phyloP scores from a whole-genome alignment of 495 filamentous ascomycete species.

The Aspergillus sclerotioniger region DNA sequence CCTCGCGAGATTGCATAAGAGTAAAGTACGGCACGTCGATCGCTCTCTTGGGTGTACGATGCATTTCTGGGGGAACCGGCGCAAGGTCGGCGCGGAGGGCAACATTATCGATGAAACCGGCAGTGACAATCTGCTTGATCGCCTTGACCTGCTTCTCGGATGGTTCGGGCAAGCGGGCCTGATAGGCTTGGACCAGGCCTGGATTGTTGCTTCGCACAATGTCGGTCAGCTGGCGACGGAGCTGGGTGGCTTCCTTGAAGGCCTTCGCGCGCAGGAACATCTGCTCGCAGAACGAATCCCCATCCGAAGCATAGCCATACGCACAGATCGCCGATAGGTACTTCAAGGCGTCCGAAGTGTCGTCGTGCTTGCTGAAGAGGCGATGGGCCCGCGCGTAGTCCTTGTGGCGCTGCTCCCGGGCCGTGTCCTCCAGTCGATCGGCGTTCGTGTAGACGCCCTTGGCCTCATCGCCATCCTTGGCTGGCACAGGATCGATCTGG shows the following conservation, averaged over 20 bases:
- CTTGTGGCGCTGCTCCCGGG: conserved; percentile 60
- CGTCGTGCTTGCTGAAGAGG: conserved; percentile 76
- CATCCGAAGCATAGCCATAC: conserved; percentile 72
- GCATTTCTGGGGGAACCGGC: conserved; percentile 66
- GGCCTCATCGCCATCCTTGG: conserved; percentile 34
- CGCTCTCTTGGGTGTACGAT: conserved; percentile 71
- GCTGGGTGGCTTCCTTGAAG: conserved; percentile 79
- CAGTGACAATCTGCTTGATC: conserved; percentile 85
- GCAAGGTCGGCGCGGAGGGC: conserved; percentile 89
- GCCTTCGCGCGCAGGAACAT: conserved; percentile 85
- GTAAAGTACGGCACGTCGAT: conserved; percentile 91
- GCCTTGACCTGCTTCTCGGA: conserved; percentile 70
- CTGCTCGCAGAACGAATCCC: conserved; percentile 68
- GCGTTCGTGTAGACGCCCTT: conserved; percentile 58
- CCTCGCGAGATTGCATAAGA: conserved; percentile 67
- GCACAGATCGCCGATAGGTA: conserved; percentile 78
- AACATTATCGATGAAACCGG: conserved; percentile 93
- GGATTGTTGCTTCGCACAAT: conserved; percentile 76
- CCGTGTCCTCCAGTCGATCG: conserved; percentile 66
- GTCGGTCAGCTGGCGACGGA: conserved; percentile 76
- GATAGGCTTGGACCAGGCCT: conserved; percentile 57
- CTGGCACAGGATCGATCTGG: conserved; percentile 59
- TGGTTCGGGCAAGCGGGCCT: conserved; percentile 65
- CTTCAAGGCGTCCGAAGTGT: conserved; percentile 85
- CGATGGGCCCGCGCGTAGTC: conserved; percentile 74